These are phyloP conservation scores for Striga hermonthica DNA, from an alignment of 305 asterid genomes.

Conservation along the genomic window DNA sequence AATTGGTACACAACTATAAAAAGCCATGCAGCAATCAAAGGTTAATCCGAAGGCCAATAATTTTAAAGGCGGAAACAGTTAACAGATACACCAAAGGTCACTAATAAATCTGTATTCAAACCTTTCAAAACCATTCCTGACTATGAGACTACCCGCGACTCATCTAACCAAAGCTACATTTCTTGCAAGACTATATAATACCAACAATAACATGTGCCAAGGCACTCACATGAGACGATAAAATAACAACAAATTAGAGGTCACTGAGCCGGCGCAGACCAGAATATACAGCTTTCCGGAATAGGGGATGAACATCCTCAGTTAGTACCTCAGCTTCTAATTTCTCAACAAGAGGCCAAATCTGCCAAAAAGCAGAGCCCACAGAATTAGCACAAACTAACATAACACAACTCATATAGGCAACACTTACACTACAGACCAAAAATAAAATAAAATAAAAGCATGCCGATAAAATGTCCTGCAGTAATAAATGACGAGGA, in stretches of 20 bases:
- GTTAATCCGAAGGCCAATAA: neutral
- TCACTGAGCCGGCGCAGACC: conserved; percentile 67
- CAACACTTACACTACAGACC: no score
- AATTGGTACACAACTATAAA: neutral
- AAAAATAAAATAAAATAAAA: no score
- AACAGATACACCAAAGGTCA: neutral
- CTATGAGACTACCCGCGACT: neutral
- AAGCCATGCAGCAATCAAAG: neutral
- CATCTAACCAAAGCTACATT: conserved; percentile 29
- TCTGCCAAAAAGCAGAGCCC: conserved; percentile 41
- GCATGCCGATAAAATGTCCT: neutral
- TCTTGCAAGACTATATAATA: conserved; percentile 15
- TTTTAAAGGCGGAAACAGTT: neutral
- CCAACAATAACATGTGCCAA: neutral
- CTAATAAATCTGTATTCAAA: neutral
- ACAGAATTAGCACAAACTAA: neutral
- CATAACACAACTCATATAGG: neutral
- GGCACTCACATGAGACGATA: conserved; percentile 9
- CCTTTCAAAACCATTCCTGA: neutral
- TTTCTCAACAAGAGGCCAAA: conserved; percentile 79
- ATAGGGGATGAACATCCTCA: conserved; percentile 73
- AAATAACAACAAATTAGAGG: conserved; percentile 23
- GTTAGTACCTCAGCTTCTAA: conserved; percentile 75
- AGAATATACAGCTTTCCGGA: conserved; percentile 66
- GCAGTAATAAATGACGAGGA: no score